Percentiles rank a stretch among this genome's conserved stretches.
These are phyloP conservation scores for Eruca vesicaria DNA, from an alignment of 441 rosid genomes.

Conservation along the genomic window DNA sequence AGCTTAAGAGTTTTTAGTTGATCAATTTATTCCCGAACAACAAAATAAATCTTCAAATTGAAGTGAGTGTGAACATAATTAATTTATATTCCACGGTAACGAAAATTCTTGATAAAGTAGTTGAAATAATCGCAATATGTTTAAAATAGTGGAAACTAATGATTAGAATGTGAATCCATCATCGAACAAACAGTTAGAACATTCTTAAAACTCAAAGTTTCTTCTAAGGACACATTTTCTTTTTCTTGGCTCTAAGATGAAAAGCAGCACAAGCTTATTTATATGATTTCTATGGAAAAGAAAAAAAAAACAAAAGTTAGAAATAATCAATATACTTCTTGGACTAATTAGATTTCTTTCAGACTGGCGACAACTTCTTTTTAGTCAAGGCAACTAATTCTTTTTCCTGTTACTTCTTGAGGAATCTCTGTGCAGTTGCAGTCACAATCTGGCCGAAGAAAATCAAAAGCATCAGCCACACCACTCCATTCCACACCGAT, in stretches of 20 bases:
- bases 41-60: too few species aligned
- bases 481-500: conserved; percentile 82
- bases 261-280: conserved; percentile 1
- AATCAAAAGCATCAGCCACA: conserved; percentile 96
- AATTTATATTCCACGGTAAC: too few species aligned
- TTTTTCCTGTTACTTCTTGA: conserved; percentile 70
- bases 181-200: too few species aligned
- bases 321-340: neutral
- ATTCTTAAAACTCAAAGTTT: neutral
- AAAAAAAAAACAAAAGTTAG: neutral
- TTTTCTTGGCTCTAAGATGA: neutral
- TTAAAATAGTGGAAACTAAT: too few species aligned
- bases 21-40: too few species aligned
- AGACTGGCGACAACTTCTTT: conserved; percentile 3
- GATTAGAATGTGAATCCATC: too few species aligned
- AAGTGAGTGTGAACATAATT: too few species aligned
- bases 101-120: too few species aligned
- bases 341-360: conserved; percentile 23
- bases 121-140: too few species aligned
- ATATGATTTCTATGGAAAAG: conserved; percentile 1
- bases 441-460: conserved; percentile 88
- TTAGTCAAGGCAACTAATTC: conserved; percentile 49
- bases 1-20: too few species aligned
- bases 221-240: neutral
- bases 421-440: conserved; percentile 73